Evolutionary conservation across 139 green algal species (phyloP).

Genomic region (Medakamo hakoo): DNA sequence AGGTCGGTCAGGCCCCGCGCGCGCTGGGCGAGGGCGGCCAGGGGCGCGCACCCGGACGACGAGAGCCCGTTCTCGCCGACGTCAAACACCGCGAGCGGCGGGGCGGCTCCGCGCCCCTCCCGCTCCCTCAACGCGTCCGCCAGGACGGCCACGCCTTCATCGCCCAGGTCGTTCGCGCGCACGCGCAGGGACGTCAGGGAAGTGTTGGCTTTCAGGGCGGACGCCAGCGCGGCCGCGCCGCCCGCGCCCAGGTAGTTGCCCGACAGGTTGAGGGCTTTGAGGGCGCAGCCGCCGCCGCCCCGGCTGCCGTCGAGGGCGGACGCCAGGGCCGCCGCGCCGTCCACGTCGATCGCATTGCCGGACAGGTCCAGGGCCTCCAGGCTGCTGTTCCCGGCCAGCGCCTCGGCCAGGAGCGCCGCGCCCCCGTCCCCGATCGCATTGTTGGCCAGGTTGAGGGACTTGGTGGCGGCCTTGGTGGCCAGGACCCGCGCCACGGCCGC

Average conservation of each 20-base stretch:
- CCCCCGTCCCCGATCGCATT: conserved; percentile 65
- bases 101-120: neutral
- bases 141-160: conserved; percentile 64
- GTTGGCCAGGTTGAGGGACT: conserved; percentile 29
- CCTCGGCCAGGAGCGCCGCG: conserved; percentile 68
- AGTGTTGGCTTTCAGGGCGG: conserved; percentile 58
- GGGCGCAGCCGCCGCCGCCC: conserved; percentile 38
- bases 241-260: conserved; percentile 65
- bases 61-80: conserved; percentile 84
- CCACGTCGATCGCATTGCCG: conserved; percentile 70
- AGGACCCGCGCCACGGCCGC: conserved; percentile 39
- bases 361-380: conserved; percentile 57
- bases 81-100: conserved; percentile 51
- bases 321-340: conserved; percentile 48
- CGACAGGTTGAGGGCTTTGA: conserved; percentile 32
- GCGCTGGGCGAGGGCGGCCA: conserved; percentile 56
- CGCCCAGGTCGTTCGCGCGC: conserved; percentile 83
- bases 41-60: conserved; percentile 30
- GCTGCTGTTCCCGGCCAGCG: conserved; percentile 62
- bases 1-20: conserved; percentile 53
- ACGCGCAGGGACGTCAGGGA: conserved; percentile 61
- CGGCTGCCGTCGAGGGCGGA: too few species aligned
- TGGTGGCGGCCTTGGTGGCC: conserved; percentile 11
- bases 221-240: conserved; percentile 47
- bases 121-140: conserved; percentile 45